Evolutionary conservation across 2,329 filamentous ascomycete species (phyloP).

Genomic region (Ambrosiella cleistominuta): DNA sequence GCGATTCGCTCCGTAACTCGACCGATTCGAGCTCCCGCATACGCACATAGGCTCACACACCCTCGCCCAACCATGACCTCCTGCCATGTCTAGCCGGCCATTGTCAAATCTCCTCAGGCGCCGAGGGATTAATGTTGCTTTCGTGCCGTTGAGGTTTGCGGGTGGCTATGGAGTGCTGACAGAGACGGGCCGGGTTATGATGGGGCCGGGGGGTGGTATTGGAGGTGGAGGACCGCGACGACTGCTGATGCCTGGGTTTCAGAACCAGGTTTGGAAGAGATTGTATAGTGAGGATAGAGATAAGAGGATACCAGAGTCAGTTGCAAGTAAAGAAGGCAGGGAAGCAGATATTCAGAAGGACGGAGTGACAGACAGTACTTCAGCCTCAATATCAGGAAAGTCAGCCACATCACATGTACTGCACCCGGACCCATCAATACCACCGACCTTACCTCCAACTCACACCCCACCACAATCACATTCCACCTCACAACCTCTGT

Average conservation of each 20-base stretch:
- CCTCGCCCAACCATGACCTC: conserved; percentile 21
- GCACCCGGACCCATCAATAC: conserved; percentile 1
- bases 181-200: too few species aligned
- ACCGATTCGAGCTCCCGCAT: too few species aligned
- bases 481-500: background rate
- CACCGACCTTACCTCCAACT: background rate
- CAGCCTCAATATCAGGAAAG: background rate
- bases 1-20: too few species aligned
- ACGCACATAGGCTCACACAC: too few species aligned
- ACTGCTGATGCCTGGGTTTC: background rate
- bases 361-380: too few species aligned
- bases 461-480: background rate
- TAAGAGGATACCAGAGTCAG: background rate
- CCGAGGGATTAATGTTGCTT: background rate
- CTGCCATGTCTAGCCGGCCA: conserved; percentile 24
- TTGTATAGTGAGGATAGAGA: background rate
- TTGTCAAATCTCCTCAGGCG: conserved; percentile 3
- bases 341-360: too few species aligned
- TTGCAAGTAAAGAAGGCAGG: too few species aligned
- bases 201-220: too few species aligned
- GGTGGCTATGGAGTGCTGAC: too few species aligned
- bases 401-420: background rate
- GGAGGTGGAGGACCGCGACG: background rate
- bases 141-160: too few species aligned
- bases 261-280: background rate